Evolutionary conservation across 768 basidiomycete genomes (phyloP).

Genomic region (Postia placenta): DNA sequence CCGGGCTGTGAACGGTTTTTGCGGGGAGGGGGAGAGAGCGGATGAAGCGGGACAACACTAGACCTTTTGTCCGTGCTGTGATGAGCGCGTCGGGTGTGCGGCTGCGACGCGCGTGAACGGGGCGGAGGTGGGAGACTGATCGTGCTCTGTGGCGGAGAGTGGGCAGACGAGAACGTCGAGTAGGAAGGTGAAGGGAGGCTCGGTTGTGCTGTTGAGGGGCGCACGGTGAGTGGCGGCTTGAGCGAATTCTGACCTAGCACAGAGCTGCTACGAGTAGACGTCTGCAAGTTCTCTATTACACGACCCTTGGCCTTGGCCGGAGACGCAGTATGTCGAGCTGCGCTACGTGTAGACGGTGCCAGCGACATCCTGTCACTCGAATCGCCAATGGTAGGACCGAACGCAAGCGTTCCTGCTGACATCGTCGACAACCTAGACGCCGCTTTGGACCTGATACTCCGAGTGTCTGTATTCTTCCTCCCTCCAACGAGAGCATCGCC

Average conservation of each 20-base stretch:
- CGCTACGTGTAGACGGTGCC: conserved; percentile 1
- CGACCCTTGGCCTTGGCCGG: conserved; percentile 2
- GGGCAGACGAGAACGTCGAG: conserved; percentile 13
- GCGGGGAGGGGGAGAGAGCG: conserved; percentile 32
- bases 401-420: conserved; percentile 17
- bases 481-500: conserved; percentile 12
- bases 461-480: conserved; percentile 1
- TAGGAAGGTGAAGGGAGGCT: conserved; percentile 19
- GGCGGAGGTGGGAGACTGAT: conserved; percentile 49
- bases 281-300: conserved; percentile 2
- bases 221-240: conserved; percentile 16
- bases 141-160: conserved; percentile 26
- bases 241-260: conserved; percentile 5
- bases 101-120: conserved; percentile 24
- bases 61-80: conserved; percentile 9
- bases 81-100: conserved; percentile 11
- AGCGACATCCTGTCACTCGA: conserved; percentile 4
- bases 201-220: conserved; percentile 33
- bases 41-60: conserved; percentile 27
- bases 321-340: not conserved
- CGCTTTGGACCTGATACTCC: conserved; percentile 7
- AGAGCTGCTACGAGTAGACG: conserved; percentile 11
- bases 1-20: not conserved
- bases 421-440: conserved; percentile 17
- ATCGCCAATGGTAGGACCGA: conserved; percentile 6